Evolutionary conservation across 1,284 basidiomycete species (phyloP).

Genomic region (Boletus subluridellus): DNA sequence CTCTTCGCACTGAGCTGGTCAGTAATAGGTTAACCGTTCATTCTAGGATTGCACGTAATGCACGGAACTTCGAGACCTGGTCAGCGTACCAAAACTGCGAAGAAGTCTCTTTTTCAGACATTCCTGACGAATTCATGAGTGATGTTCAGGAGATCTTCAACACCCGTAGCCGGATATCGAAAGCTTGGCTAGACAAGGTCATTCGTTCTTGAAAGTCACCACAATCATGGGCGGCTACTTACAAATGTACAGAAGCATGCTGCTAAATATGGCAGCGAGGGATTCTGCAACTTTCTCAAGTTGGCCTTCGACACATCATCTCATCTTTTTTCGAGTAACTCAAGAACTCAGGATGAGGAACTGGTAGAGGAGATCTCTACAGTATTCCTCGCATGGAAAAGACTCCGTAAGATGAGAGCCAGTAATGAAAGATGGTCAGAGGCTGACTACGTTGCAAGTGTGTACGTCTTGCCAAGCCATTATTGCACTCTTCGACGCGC

Average conservation of each 20-base stretch:
- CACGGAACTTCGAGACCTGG: constrained; percentile 43
- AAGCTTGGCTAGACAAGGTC: constrained; percentile 36
- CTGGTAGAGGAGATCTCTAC: constrained; percentile 39
- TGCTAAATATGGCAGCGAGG: constrained; percentile 25
- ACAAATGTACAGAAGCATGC: constrained; percentile 9
- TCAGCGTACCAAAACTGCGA: constrained; percentile 39
- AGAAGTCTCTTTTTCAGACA: constrained; percentile 37
- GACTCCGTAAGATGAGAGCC: constrained; percentile 41
- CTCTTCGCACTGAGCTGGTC: neutral
- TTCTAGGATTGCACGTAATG: constrained; percentile 41
- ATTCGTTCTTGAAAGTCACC: neutral
- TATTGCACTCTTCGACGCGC: neutral
- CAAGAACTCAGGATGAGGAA: constrained; percentile 23
- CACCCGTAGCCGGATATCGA: constrained; percentile 31
- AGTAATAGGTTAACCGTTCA: neutral
- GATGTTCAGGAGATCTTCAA: constrained; percentile 37
- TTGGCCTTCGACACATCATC: constrained; percentile 38
- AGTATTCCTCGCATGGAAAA: constrained; percentile 46
- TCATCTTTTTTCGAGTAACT: constrained; percentile 39
- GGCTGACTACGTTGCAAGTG: constrained; percentile 52
- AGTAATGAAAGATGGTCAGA: constrained; percentile 50
- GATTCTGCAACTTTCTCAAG: constrained; percentile 40
- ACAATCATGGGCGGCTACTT: neutral
- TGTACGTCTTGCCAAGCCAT: constrained; percentile 37
- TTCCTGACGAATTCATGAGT: constrained; percentile 34